phyloP scores from a whole-genome alignment of 2,329 filamentous ascomycete species.

The Arthrocladium fulminans region DNA sequence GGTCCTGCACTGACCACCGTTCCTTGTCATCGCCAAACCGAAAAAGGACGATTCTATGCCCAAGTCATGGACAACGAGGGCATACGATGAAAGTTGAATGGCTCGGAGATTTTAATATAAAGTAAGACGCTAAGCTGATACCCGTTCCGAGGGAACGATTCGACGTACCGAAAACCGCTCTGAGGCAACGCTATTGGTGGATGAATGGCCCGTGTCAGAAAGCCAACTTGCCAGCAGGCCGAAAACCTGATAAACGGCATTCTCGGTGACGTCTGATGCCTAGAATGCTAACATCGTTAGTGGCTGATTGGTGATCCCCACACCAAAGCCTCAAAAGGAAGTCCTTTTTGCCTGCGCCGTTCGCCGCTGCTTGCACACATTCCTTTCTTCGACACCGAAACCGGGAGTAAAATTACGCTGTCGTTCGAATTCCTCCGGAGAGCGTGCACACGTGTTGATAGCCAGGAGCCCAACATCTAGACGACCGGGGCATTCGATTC shows the following conservation, averaged over 20 bases:
- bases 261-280: not conserved
- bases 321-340: too few relatives aligned
- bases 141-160: not conserved
- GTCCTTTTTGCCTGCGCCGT: not conserved
- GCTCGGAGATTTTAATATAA: not conserved
- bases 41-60: not conserved
- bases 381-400: not conserved
- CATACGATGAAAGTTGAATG: not conserved
- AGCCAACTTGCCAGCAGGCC: not conserved
- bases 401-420: not conserved
- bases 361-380: constrained; percentile 4
- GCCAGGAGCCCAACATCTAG: not conserved
- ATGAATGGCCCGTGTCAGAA: not conserved
- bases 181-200: not conserved
- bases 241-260: not conserved
- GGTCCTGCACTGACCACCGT: not conserved
- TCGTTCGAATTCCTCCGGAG: not conserved
- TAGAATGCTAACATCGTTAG: not conserved
- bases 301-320: not conserved
- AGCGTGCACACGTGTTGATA: not conserved
- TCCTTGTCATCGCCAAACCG: not conserved
- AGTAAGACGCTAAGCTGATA: not conserved
- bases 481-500: not conserved
- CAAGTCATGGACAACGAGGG: not conserved
- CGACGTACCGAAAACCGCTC: not conserved